A percentile compares a stretch with the other conserved stretches of the same genome.
Conservation (phyloP, 2,329 filamentous ascomycete species). For the Epichloe festucae region DNA sequence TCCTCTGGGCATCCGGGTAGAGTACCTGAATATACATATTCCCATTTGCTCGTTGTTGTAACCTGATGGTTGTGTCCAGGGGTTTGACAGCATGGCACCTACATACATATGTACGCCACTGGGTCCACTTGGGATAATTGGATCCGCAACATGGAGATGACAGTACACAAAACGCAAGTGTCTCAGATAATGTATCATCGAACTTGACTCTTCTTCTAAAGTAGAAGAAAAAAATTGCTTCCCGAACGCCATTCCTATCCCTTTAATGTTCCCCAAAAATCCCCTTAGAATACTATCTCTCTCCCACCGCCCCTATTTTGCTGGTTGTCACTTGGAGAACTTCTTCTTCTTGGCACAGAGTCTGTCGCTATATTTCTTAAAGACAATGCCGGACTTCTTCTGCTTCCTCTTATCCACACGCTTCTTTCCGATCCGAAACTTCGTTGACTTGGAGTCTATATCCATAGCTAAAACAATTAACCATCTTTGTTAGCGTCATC, state of each 20-base stretch:
- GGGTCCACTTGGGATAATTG: not conserved
- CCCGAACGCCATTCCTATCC: not conserved
- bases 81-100: not conserved
- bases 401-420: conserved; percentile 44
- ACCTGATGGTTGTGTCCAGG: not conserved
- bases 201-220: not conserved
- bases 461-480: conserved; percentile 36
- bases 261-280: not conserved
- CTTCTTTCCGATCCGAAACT: conserved; percentile 30
- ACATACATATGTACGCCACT: not conserved
- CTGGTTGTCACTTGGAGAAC: conserved; percentile 6
- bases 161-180: not conserved
- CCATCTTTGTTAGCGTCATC: conserved; percentile 3
- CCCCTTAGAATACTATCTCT: not conserved
- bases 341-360: conserved; percentile 32
- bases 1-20: not conserved
- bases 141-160: not conserved
- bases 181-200: not conserved
- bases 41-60: not conserved
- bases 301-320: not conserved
- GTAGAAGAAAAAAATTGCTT: not conserved
- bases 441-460: conserved; percentile 34
- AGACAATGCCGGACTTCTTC: conserved; percentile 46
- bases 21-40: not conserved
- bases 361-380: conserved; percentile 43